These are phyloP conservation scores for Hemileccinum impolitum DNA, from an alignment of 768 basidiomycete species.

Conservation along the genomic window DNA sequence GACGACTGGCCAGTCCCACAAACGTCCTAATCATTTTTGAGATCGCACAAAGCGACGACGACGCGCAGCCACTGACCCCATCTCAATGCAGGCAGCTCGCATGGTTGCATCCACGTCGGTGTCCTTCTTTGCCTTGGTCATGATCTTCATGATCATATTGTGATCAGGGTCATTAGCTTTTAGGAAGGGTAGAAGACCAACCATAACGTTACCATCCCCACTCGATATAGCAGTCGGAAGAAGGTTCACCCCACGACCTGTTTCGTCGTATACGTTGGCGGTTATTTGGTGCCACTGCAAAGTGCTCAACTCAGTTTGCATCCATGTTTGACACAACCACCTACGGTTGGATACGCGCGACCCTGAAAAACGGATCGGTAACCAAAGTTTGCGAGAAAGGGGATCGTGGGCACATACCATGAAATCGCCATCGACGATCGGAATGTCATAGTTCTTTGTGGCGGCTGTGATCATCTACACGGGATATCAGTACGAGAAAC, in stretches of 20 bases:
- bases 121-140: conserved; percentile 44
- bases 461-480: conserved; percentile 35
- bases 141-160: conserved; percentile 28
- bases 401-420: conserved; percentile 30
- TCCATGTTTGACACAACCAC: conserved; percentile 9
- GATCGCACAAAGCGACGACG: neutral
- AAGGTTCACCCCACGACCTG: conserved; percentile 25
- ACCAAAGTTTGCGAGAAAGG: neutral
- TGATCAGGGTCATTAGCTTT: conserved; percentile 13
- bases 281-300: conserved; percentile 31
- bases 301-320: neutral
- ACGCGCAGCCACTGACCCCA: conserved; percentile 36
- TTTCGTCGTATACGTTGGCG: conserved; percentile 26
- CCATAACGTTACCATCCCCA: conserved; percentile 37
- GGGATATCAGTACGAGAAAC: conserved; percentile 10
- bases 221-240: conserved; percentile 36
- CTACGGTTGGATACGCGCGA: conserved; percentile 33
- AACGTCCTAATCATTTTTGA: conserved; percentile 29
- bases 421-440: conserved; percentile 43
- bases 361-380: conserved; percentile 25
- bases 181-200: conserved; percentile 6
- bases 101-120: conserved; percentile 42
- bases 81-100: conserved; percentile 47
- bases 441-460: conserved; percentile 35
- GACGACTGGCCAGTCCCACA: conserved; percentile 43